Base-by-base conservation (phyloP, 306 rosid genomes). In the apple (Malus domestica) region DNA sequence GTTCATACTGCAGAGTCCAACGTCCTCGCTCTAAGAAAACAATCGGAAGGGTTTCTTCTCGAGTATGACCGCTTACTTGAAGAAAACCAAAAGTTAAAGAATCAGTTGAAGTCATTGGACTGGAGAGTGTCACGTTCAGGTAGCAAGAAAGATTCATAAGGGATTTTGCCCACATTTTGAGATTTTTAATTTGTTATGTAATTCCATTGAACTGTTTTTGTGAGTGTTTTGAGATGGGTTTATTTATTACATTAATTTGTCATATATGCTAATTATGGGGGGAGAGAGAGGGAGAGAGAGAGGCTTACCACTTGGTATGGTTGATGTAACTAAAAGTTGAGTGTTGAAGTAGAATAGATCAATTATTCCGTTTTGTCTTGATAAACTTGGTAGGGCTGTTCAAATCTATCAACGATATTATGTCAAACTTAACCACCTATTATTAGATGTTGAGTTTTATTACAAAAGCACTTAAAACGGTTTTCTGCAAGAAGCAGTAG, bases 1-100 rank as follows among this genome's bases (percentile, higher is more conserved):
- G 85, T 84, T 12, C 72, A 71, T 68, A 82, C 70, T 70, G 88
- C 99, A 72, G 97, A 90, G 76, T 91, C 90, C 80, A 95, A 79
- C 83, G 79, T 86, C 59, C 80, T 75, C 78, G 97, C 98, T 32
- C 83, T 95, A 74, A 88, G 96, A 67, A 95, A 95, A 83, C 99
- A 95, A 80, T 88, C 99, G 6, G 99, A 95, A 82, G 99, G 99
- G 20, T 89, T 95, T 78, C 93, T 95, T 65, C 96, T 90, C 1
- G 99, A 92, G 85, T 95, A 95, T 70, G 99, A 91, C 55, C 97
- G 98, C 68, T 84, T 95, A 76, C 91, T 90, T 10, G 91, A 87
- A 84, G 99, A 95, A 86, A 95, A 95, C 77, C 93, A 95, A 81
- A 86, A 84, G 69, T 88, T 95, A 27, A 89, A 90, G 73, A 68